Evolutionary conservation across 148 eudicot species (phyloP), one percentile per base, ranked within the genome.

Genomic region (Simmondsia chinensis): DNA sequence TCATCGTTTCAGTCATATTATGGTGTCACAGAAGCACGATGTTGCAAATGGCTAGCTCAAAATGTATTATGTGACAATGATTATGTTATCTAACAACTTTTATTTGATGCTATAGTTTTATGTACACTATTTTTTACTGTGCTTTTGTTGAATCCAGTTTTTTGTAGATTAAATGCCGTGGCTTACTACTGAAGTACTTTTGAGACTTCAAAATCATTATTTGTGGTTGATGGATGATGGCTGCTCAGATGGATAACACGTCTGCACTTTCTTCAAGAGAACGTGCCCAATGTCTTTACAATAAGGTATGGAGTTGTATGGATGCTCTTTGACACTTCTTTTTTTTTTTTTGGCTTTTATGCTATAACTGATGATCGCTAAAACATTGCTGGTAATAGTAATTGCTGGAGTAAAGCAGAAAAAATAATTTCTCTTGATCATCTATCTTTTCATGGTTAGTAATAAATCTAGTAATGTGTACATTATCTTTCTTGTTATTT

Each of bases 201-300:
- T 48, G 32, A 21, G 20, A 23, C 54, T 52, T 48, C 46, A 47
- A 33, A 44, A 21, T 49, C 32, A 16, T 43, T 39, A 61, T 43
- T 47, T 32, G 28, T 57, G 57, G 54, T 77, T 68, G 69, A 75
- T 74, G 79, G 66, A 69, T 31, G 43, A 88, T 83, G 94, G 77
- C 79, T 39, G 56, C 73, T 66, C 82, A 52, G 48, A 83, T 83
- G 96, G 87, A 73, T 70, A 80, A 73, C 37, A 54, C 77, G 36
- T 64, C 69, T 33, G 76, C 63, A 35, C 43, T 63, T 64, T 66
- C 86, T 33, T 51, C 94, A 14, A 60, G 74, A 43, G 77, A 77
- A 46, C 77, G 72, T 57, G 82, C 71, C 13, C 83, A 83, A 39
- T 74, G 59, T 40, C 91, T 77, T 33, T 75, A 68, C 60, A 64